Conservation (phyloP, 2,329 filamentous ascomycete genomes). For the Calonectria hongkongensis region DNA sequence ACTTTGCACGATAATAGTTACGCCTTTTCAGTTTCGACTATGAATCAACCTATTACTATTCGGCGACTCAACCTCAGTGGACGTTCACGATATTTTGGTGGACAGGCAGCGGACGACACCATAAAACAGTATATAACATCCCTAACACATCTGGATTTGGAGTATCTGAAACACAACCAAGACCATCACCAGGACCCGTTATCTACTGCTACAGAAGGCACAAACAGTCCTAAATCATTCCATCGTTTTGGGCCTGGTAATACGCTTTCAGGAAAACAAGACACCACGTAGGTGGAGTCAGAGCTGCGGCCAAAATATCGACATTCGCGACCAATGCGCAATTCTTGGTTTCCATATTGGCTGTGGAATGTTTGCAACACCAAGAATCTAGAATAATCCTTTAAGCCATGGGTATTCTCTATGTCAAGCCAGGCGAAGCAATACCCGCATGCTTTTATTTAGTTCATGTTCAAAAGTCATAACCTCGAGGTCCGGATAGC, state of each 20-base stretch:
- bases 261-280: slow-evolving; percentile 7
- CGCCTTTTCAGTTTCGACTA: slow-evolving; percentile 51
- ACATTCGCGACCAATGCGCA: no score
- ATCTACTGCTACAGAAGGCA: neutral
- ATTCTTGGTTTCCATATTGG: no score
- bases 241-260: slow-evolving; percentile 8
- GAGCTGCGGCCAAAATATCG: neutral
- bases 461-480: no score
- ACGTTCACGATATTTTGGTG: slow-evolving; percentile 5
- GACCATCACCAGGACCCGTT: neutral
- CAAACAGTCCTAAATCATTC: neutral
- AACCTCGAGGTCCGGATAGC: no score
- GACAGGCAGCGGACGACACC: slow-evolving; percentile 2
- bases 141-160: slow-evolving; percentile 2
- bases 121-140: neutral
- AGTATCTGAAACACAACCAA: neutral
- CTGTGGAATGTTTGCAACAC: no score
- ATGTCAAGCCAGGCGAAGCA: no score
- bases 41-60: slow-evolving; percentile 51
- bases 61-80: slow-evolving; percentile 45
- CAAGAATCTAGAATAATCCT: no score
- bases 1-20: slow-evolving; percentile 50
- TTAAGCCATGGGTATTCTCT: no score
- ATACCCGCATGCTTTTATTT: no score
- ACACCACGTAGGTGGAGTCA: neutral